These are phyloP conservation scores for Trichoderma asperelloides DNA, from an alignment of 495 filamentous ascomycete genomes.

Conservation along the genomic window DNA sequence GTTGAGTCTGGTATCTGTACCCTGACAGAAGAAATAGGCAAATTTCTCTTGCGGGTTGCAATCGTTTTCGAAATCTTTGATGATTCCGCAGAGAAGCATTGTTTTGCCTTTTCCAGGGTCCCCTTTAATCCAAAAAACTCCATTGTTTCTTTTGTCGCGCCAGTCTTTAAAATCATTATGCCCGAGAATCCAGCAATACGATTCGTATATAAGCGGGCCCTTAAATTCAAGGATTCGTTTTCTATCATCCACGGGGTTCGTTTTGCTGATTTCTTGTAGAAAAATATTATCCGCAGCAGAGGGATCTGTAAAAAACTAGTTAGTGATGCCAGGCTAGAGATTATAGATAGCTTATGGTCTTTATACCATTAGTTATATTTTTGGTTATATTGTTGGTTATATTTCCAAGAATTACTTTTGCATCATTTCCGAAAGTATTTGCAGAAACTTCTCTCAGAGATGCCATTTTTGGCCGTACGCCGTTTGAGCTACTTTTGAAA, in stretches of 20 bases:
- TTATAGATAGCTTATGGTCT: background rate
- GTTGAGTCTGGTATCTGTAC: constrained; percentile 25
- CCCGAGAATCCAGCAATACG: constrained; percentile 34
- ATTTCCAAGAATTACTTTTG: background rate
- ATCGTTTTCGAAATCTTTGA: constrained; percentile 21
- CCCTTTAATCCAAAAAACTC: constrained; percentile 30
- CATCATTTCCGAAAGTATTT: background rate
- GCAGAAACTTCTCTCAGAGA: background rate
- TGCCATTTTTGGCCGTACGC: background rate
- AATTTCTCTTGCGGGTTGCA: constrained; percentile 16
- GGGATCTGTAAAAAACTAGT: background rate
- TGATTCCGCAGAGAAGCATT: constrained; percentile 37
- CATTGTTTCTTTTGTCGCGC: constrained; percentile 1
- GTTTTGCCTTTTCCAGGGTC: constrained; percentile 38
- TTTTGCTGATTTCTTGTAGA: constrained; percentile 18
- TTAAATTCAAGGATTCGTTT: constrained; percentile 31
- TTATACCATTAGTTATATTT: background rate
- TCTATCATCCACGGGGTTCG: constrained; percentile 30
- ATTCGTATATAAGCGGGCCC: constrained; percentile 31
- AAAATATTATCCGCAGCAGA: constrained; percentile 9
- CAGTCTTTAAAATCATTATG: constrained; percentile 27
- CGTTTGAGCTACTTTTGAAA: too few species aligned
- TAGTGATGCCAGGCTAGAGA: background rate
- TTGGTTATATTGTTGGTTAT: background rate
- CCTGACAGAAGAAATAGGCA: constrained; percentile 40